Evolutionary conservation across 352 stramenopile genomes (phyloP).

Genomic region (Lagenidium sp.): DNA sequence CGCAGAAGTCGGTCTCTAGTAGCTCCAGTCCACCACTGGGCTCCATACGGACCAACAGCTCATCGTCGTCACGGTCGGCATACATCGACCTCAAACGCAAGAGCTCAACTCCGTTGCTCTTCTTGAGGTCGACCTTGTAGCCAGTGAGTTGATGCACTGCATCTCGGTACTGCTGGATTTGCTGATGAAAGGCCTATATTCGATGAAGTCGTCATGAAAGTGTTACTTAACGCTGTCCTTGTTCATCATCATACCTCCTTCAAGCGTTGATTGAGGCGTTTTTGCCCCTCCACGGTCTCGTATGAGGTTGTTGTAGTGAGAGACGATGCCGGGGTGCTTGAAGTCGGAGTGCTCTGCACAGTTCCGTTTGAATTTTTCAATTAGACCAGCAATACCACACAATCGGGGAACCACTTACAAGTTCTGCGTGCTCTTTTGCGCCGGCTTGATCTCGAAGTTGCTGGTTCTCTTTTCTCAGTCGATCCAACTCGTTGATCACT

Average conservation of each 20-base stretch:
- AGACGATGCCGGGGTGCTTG: conserved; percentile 12
- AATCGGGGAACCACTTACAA: not conserved
- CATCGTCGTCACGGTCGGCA: conserved; percentile 76
- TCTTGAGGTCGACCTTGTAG: conserved; percentile 84
- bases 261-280: conserved; percentile 80
- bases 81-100: conserved; percentile 76
- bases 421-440: not conserved
- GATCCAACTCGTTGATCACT: conserved; percentile 31
- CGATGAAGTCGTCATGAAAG: no score
- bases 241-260: conserved; percentile 82
- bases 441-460: conserved; percentile 33
- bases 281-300: conserved; percentile 78
- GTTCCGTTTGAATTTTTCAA: no score
- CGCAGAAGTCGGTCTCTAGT: conserved; percentile 73
- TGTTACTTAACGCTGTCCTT: no score
- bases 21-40: conserved; percentile 63
- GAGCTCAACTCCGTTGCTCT: conserved; percentile 68
- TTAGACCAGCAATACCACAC: no score
- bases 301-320: conserved; percentile 78
- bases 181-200: conserved; percentile 32
- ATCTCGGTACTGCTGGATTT: conserved; percentile 86
- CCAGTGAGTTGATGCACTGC: conserved; percentile 85
- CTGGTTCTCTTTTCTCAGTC: conserved; percentile 43
- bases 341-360: not conserved
- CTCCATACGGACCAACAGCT: conserved; percentile 82